These are phyloP conservation scores for Penicillium freii DNA, from an alignment of 2,329 filamentous ascomycete species.

Conservation along the genomic window DNA sequence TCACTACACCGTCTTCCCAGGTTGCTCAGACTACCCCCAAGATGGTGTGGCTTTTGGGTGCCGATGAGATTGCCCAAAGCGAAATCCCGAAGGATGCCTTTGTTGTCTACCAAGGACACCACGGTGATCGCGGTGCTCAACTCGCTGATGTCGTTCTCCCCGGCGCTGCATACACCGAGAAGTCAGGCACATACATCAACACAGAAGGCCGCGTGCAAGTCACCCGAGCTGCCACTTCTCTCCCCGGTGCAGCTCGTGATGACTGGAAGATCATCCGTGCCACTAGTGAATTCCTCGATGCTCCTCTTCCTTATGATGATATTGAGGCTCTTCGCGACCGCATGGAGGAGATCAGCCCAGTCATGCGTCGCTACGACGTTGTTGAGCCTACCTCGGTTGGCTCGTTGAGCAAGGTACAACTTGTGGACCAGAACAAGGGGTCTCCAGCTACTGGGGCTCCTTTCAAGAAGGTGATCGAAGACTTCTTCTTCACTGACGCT, in stretches of 20 bases:
- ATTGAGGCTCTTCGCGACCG: slow-evolving; percentile 84
- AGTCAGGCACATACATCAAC: slow-evolving; percentile 93
- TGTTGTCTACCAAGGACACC: slow-evolving; percentile 96
- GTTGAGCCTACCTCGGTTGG: slow-evolving; percentile 76
- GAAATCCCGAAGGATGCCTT: slow-evolving; percentile 96
- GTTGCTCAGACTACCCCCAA: slow-evolving; percentile 86
- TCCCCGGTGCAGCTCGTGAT: slow-evolving; percentile 85
- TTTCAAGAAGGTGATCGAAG: slow-evolving; percentile 81
- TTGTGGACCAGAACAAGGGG: slow-evolving; percentile 95
- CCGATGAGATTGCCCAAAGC: slow-evolving; percentile 79
- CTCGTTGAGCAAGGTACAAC: slow-evolving; percentile 83
- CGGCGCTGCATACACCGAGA: slow-evolving; percentile 94
- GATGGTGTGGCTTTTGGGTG: slow-evolving; percentile 94
- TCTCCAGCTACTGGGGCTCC: slow-evolving; percentile 67
- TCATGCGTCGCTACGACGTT: slow-evolving; percentile 84
- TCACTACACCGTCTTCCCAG: slow-evolving; percentile 76
- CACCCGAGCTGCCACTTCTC: slow-evolving; percentile 81
- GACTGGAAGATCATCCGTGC: slow-evolving; percentile 99
- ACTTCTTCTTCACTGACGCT: slow-evolving; percentile 98
- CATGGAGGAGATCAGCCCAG: slow-evolving; percentile 92
- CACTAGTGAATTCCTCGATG: slow-evolving; percentile 83
- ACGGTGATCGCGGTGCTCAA: slow-evolving; percentile 90
- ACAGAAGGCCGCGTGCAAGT: slow-evolving; percentile 96
- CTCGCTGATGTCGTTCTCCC: slow-evolving; percentile 92
- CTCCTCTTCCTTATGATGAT: slow-evolving; percentile 87